Conservation (phyloP, 768 basidiomycete genomes). For the Amanita thiersii region DNA sequence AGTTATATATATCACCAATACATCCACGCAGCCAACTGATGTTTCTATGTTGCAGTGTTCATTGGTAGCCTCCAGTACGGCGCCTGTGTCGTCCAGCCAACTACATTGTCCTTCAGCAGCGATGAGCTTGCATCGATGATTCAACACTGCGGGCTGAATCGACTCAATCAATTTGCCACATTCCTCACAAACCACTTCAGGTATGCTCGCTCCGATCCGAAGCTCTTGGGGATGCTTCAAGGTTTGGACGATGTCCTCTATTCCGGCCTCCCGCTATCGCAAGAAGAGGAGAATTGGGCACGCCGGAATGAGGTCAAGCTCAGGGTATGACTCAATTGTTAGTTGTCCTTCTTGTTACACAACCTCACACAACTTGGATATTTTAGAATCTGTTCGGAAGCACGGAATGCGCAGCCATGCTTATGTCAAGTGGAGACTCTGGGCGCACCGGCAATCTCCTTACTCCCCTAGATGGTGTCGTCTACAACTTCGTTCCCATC, state of each 20-base stretch:
- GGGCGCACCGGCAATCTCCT: slow-evolving; percentile 46
- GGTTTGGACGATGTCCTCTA: slow-evolving; percentile 58
- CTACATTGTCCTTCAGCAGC: slow-evolving; percentile 53
- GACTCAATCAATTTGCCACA: slow-evolving; percentile 66
- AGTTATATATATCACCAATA: slow-evolving; percentile 22
- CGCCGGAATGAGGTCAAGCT: slow-evolving; percentile 54
- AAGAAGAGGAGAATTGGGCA: slow-evolving; percentile 69
- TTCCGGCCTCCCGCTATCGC: slow-evolving; percentile 53
- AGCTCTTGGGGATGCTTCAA: slow-evolving; percentile 47
- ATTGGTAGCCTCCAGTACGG: slow-evolving; percentile 67
- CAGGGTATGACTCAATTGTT: slow-evolving; percentile 36
- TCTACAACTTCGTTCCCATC: slow-evolving; percentile 61
- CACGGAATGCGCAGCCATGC: slow-evolving; percentile 72
- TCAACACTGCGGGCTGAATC: slow-evolving; percentile 56
- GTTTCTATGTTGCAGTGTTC: slow-evolving; percentile 42
- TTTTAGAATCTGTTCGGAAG: slow-evolving; percentile 71
- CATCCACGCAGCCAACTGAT: slow-evolving; percentile 6
- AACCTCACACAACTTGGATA: slow-evolving; percentile 9
- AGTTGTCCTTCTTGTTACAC: too few species aligned
- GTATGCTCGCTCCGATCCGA: slow-evolving; percentile 49
- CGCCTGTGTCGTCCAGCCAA: slow-evolving; percentile 66
- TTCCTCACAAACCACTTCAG: slow-evolving; percentile 61
- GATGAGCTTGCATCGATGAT: slow-evolving; percentile 71
- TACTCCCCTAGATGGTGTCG: slow-evolving; percentile 49
- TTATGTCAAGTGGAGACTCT: slow-evolving; percentile 49